Base-by-base conservation (phyloP, 2,329 filamentous ascomycete species). In the Paraphaeosphaeria minitans region DNA sequence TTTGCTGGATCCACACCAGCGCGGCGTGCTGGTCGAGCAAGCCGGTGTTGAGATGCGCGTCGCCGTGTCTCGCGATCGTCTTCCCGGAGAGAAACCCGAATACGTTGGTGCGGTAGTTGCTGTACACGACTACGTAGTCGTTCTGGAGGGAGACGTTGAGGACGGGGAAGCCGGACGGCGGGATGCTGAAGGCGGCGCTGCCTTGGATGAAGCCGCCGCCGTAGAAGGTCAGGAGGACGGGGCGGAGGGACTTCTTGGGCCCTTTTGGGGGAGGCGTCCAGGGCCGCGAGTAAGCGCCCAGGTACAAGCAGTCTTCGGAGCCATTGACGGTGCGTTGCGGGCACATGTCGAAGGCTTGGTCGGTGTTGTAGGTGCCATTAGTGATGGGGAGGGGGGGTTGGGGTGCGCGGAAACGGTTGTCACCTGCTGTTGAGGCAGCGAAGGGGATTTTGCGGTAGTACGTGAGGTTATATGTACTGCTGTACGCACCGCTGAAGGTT, bases 371-470 rank as follows among this genome's bases (percentile, higher is more conserved):
- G 4, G 78, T 79, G 58, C 78, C 81, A 73, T 81, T 78, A 3
- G 70, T 75, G 54, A 86, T 77, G 0, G 72, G 73, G 0, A 73
- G 24, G 1, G 85, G 85, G 7, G 85, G 84, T 62, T 89, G 86
- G 2, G 86, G 86, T 0, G 80, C 84, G 53, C 85, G 82, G 67
- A 88, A 89, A 5, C 86, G 82, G 65, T 87, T 87, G 48, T 79
- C 67, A 1, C 85, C 84, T 13, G 80, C 75, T 14, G 86, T 85
- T 1, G 86, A 84, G 13, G 85, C 83, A 5, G 83, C 85, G 64
- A 84, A 89, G 16, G 86, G 86, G 50, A 88, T 86, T 64, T 84
- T 86, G 60, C 81, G 82, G 74, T 81, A 88, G 72, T 86, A 85
- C 27, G 81, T 83, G 43, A 87, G 81, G 65, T 87, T 85, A 66